These are phyloP conservation scores for Guillardia theta DNA, from an alignment of 78 protist species.

Conservation along the genomic window DNA sequence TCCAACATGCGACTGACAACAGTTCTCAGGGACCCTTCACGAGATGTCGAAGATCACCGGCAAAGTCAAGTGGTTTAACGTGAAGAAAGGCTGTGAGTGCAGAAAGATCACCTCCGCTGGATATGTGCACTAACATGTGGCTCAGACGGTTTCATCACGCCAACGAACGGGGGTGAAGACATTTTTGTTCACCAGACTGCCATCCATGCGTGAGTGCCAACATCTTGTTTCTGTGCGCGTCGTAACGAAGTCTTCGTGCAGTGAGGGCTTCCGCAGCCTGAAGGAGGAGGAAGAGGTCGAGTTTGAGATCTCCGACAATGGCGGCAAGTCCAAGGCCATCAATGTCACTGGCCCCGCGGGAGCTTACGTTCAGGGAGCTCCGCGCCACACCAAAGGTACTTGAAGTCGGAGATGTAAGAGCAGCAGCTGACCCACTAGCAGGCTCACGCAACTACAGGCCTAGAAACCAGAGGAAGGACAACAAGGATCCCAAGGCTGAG, in stretches of 20 bases:
- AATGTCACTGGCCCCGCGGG: slow-evolving; percentile 19
- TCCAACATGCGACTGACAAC: too few relatives aligned
- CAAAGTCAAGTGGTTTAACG: slow-evolving; percentile 24
- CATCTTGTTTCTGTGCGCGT: background rate
- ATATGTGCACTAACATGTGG: too few relatives aligned
- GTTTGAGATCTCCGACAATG: slow-evolving; percentile 30
- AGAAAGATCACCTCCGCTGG: too few relatives aligned
- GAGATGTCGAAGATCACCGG: background rate
- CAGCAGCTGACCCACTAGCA: too few relatives aligned
- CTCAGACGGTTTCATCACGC: slow-evolving; percentile 30
- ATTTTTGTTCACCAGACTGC: slow-evolving; percentile 31
- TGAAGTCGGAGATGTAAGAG: too few relatives aligned
- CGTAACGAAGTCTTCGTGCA: background rate
- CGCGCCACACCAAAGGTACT: slow-evolving; percentile 1
- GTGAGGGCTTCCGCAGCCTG: background rate
- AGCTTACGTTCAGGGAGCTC: slow-evolving; percentile 27
- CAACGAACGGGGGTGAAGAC: slow-evolving; percentile 1
- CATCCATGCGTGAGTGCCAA: background rate
- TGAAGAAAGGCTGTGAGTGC: slow-evolving; percentile 17
- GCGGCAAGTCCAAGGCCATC: slow-evolving; percentile 32
- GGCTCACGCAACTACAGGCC: too few relatives aligned
- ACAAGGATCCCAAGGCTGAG: too few relatives aligned
- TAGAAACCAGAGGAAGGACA: too few relatives aligned
- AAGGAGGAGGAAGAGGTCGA: background rate
- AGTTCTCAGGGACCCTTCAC: too few relatives aligned